Evolutionary conservation across 208 protist species (phyloP).

Genomic region (Acanthamoeba sp.): DNA sequence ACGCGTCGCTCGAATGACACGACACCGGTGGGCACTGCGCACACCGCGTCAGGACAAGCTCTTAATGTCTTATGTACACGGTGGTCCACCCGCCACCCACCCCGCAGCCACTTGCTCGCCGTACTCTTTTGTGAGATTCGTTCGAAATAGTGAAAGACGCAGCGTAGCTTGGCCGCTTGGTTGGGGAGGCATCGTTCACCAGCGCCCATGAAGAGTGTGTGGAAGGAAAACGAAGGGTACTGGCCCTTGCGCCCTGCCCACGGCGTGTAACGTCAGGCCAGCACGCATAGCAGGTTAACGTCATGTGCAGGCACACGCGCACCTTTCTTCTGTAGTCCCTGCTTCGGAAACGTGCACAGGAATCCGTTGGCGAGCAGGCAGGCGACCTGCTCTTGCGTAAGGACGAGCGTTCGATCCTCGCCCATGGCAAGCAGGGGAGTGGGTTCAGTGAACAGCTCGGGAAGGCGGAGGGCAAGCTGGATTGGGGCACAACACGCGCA

Average conservation of each 20-base stretch:
- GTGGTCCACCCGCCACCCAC: too few relatives aligned
- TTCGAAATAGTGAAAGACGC: constrained; percentile 73
- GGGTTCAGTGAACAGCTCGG: constrained; percentile 30
- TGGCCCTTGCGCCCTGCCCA: constrained; percentile 43
- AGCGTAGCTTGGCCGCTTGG: constrained; percentile 70
- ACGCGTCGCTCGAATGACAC: constrained; percentile 26
- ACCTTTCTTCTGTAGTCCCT: constrained; percentile 10
- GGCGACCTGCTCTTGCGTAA: constrained; percentile 68
- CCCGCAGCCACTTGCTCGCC: too few relatives aligned
- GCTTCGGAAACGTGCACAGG: constrained; percentile 68
- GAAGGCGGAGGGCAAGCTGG: constrained; percentile 40
- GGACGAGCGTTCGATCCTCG: constrained; percentile 48
- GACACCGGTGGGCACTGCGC: background rate
- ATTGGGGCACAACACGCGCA: background rate
- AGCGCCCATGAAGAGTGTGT: constrained; percentile 58
- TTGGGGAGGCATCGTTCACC: constrained; percentile 39
- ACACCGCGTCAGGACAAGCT: too few relatives aligned
- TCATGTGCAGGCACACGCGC: too few relatives aligned
- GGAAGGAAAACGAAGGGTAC: constrained; percentile 60
- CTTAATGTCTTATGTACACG: too few relatives aligned
- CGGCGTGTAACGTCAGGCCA: background rate
- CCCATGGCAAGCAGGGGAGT: constrained; percentile 45
- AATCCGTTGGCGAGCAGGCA: constrained; percentile 71
- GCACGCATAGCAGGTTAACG: background rate
- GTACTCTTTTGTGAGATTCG: constrained; percentile 26